A percentile compares a stretch with the other conserved stretches of the same genome.
Evolutionary conservation across 1,284 basidiomycete genomes (phyloP).

Genomic region (Ganoderma lucidum): DNA sequence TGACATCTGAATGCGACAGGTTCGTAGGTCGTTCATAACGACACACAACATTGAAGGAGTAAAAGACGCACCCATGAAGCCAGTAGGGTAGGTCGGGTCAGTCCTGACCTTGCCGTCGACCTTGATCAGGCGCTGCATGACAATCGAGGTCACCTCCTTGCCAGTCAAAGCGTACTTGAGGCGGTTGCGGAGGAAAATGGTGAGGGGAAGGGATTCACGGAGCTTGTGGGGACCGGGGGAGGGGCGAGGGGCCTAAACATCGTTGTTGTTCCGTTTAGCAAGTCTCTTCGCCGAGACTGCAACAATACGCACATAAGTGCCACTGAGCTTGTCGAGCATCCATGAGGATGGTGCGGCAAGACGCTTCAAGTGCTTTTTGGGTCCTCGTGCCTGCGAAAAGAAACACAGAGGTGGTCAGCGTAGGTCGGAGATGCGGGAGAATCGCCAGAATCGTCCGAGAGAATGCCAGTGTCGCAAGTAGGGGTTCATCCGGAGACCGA

Average conservation of each 20-base stretch:
- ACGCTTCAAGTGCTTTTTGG: constrained; percentile 99
- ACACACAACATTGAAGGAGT: neutral
- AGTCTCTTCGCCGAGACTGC: constrained; percentile 13
- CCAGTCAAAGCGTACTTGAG: constrained; percentile 99
- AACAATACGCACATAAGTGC: constrained; percentile 85
- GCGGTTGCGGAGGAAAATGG: constrained; percentile 98
- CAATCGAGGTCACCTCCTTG: constrained; percentile 95
- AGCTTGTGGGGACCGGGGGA: constrained; percentile 99
- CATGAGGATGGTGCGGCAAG: constrained; percentile 97
- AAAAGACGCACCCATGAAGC: constrained; percentile 86
- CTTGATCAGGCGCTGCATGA: constrained; percentile 97
- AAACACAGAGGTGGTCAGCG: constrained; percentile 29
- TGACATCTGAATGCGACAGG: constrained; percentile 75
- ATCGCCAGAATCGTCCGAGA: constrained; percentile 31
- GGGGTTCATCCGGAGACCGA: constrained; percentile 41
- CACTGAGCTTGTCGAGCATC: constrained; percentile 99
- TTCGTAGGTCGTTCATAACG: neutral
- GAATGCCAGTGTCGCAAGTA: constrained; percentile 11
- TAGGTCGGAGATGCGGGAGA: constrained; percentile 17
- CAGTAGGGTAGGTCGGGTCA: constrained; percentile 95
- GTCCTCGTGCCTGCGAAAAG: constrained; percentile 86
- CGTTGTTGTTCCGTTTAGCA: constrained; percentile 3
- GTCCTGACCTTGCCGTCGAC: constrained; percentile 99
- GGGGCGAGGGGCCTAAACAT: constrained; percentile 88
- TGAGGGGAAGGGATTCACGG: constrained; percentile 94